These are phyloP conservation scores for Entomortierella parvispora DNA, from an alignment of 192 early-diverging fungal species.

Conservation along the genomic window DNA sequence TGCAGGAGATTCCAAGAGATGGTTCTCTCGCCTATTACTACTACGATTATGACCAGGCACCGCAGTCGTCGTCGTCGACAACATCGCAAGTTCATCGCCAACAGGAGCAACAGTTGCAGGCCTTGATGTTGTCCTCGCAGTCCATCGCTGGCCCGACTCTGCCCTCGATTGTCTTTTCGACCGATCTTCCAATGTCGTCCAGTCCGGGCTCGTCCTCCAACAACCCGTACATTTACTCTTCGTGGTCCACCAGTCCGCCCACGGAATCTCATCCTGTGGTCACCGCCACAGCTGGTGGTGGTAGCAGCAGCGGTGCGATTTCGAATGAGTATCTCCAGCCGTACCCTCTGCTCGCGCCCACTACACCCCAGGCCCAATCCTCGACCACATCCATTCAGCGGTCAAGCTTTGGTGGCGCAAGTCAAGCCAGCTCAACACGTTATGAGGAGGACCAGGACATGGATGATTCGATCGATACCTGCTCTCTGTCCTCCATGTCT, in stretches of 20 bases:
- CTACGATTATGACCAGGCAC: background rate
- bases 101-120: no score
- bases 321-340: constrained; percentile 1
- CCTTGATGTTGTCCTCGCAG: no score
- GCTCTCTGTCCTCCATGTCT: constrained; percentile 46
- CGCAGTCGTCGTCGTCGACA: no score
- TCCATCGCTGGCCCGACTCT: background rate
- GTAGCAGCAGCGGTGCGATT: background rate
- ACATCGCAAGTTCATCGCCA: no score
- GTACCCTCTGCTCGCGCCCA: background rate
- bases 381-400: background rate
- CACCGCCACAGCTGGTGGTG: no score
- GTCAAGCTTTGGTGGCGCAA: constrained; percentile 11
- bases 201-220: background rate
- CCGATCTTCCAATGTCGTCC: background rate
- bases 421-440: constrained; percentile 19
- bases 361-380: constrained; percentile 1
- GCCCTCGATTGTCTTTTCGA: background rate
- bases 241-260: constrained; percentile 13
- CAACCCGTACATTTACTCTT: constrained; percentile 16
- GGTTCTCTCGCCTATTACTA: no score
- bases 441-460: constrained; percentile 51
- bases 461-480: constrained; percentile 43
- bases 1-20: no score
- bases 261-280: background rate